Conservation (phyloP, 2,329 filamentous ascomycete species). For the Calonectria leucothoes region DNA sequence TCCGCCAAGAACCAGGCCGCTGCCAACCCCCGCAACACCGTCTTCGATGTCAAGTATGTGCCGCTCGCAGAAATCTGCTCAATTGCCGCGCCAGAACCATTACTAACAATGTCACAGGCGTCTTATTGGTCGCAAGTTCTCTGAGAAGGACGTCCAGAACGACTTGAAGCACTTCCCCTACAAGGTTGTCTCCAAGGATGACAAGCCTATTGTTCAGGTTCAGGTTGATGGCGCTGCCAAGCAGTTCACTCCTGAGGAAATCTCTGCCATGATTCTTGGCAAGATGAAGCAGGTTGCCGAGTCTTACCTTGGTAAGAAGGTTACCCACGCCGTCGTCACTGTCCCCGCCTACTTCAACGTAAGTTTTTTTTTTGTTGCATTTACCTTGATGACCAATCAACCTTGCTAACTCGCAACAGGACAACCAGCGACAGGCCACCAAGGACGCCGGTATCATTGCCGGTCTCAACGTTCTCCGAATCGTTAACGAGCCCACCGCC, state of each 20-base stretch:
- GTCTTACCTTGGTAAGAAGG: constrained; percentile 83
- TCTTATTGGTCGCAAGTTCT: constrained; percentile 85
- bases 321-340: constrained; percentile 90
- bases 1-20: constrained; percentile 96
- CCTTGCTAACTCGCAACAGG: constrained; percentile 52
- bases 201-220: constrained; percentile 88
- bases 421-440: constrained; percentile 96
- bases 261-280: constrained; percentile 83
- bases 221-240: constrained; percentile 73
- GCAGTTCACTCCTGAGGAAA: constrained; percentile 83
- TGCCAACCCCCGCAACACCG: constrained; percentile 79
- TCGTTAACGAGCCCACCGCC: constrained; percentile 96
- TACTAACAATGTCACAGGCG: constrained; percentile 64
- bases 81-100: background rate
- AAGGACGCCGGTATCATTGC: constrained; percentile 95
- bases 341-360: constrained; percentile 97
- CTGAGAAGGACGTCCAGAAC: constrained; percentile 86
- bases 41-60: constrained; percentile 86
- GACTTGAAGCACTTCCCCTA: constrained; percentile 99
- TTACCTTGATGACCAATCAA: background rate
- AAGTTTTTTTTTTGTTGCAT: constrained; percentile 35
- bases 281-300: constrained; percentile 90
- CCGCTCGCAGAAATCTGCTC: background rate
- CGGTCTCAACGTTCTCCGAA: constrained; percentile 93
- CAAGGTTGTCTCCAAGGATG: constrained; percentile 89